Conservation (phyloP, 2,329 filamentous ascomycete species). For the Diaporthe caulivora region DNA sequence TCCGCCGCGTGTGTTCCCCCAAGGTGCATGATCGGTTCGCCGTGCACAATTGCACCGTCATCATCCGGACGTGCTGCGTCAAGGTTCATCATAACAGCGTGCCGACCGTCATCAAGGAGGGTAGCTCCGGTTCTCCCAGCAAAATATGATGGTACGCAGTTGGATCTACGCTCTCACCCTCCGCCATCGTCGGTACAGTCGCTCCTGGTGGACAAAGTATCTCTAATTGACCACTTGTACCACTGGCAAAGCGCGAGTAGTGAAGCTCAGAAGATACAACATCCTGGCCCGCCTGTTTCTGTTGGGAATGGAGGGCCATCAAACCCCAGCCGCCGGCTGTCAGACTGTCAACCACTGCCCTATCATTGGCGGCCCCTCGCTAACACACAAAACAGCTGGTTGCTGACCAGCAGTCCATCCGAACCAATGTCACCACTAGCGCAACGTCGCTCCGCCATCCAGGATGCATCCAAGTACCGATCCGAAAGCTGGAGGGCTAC, state of each 20-base stretch:
- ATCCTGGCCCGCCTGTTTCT: slow-evolving; percentile 25
- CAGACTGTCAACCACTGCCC: not conserved
- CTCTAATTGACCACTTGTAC: not conserved
- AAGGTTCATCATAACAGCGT: not conserved
- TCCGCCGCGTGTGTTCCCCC: not conserved
- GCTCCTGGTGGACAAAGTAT: not conserved
- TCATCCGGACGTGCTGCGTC: not conserved
- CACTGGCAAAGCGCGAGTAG: not conserved
- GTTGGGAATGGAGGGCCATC: slow-evolving; percentile 10
- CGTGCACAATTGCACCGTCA: not conserved
- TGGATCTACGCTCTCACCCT: not conserved
- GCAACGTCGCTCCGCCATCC: not conserved
- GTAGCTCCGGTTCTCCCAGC: too few relatives aligned
- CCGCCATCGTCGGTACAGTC: not conserved
- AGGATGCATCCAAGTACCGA: slow-evolving; percentile 5
- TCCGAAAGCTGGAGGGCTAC: not conserved
- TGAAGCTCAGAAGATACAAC: not conserved
- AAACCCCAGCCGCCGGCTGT: not conserved
- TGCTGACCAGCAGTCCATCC: slow-evolving; percentile 27
- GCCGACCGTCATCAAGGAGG: not conserved
- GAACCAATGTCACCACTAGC: slow-evolving; percentile 17
- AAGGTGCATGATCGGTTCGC: not conserved
- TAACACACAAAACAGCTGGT: slow-evolving; percentile 5
- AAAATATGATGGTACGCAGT: not conserved
- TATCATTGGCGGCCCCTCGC: slow-evolving; percentile 16